A percentile compares a stretch with the other conserved stretches of the same genome.
phyloP scores from a whole-genome alignment of 176 grass and related monocot species.

The Carex cristatella region DNA sequence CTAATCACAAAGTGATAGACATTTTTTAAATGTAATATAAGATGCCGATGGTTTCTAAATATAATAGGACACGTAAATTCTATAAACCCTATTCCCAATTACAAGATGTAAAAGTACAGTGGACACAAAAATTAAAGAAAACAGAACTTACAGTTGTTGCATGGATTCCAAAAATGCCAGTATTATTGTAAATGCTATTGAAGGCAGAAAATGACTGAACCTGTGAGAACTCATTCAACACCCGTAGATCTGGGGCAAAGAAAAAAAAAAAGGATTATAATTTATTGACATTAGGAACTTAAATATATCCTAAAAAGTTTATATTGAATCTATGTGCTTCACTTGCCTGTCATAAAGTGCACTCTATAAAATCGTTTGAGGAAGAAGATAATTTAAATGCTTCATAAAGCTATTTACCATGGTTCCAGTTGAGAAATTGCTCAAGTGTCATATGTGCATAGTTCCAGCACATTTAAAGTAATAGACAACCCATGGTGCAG shows the following conservation, averaged over 20 bases:
- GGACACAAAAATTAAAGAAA: neutral
- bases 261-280: conserved; percentile 1
- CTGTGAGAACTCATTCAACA: conserved; percentile 77
- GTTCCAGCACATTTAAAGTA: neutral
- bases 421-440: neutral
- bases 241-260: conserved; percentile 45
- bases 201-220: conserved; percentile 82
- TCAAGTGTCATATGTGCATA: neutral
- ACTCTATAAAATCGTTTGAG: neutral
- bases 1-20: neutral
- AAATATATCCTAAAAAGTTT: conserved; percentile 6
- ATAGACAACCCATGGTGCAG: neutral
- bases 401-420: neutral
- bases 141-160: conserved; percentile 65
- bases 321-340: conserved; percentile 8
- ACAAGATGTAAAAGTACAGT: neutral
- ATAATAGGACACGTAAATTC: neutral
- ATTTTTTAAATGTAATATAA: neutral
- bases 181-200: conserved; percentile 73
- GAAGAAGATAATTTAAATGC: conserved; percentile 6
- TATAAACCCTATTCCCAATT: neutral
- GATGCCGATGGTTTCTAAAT: neutral
- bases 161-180: conserved; percentile 93
- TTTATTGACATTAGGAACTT: conserved; percentile 2
- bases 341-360: neutral